Conservation (phyloP, 192 early-diverging fungal species). For the Backusella morwellensis region DNA sequence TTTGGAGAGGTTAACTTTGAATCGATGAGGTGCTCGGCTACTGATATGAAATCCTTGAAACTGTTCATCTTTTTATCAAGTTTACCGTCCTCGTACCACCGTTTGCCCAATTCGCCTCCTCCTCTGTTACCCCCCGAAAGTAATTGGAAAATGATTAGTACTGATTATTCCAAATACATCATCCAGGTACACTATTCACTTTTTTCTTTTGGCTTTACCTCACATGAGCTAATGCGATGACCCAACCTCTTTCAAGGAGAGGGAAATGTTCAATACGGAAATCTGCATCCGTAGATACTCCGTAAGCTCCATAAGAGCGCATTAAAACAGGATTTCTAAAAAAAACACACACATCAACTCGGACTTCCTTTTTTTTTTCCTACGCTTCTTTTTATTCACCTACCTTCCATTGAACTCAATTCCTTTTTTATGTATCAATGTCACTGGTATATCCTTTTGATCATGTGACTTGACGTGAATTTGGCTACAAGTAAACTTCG, state of each 20-base stretch:
- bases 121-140: conserved; percentile 43
- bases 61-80: conserved; percentile 70
- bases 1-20: conserved; percentile 52
- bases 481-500: conserved; percentile 44
- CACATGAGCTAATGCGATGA: conserved; percentile 81
- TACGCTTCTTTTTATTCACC: background rate
- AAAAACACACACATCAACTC: background rate
- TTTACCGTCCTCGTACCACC: conserved; percentile 80
- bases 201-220: conserved; percentile 21
- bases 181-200: background rate
- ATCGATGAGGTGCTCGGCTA: conserved; percentile 62
- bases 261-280: conserved; percentile 76
- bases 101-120: conserved; percentile 71
- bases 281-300: conserved; percentile 69
- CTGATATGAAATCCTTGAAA: conserved; percentile 68
- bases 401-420: conserved; percentile 43
- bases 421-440: conserved; percentile 56
- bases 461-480: conserved; percentile 46
- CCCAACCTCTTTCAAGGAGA: conserved; percentile 76
- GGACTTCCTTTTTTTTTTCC: background rate
- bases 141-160: background rate
- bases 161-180: background rate
- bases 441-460: conserved; percentile 57
- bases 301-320: conserved; percentile 83
- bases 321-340: conserved; percentile 57